Evolutionary conservation across 768 basidiomycete genomes (phyloP), one percentile per base, ranked within the genome.

Genomic region (Tulasnella sp.): DNA sequence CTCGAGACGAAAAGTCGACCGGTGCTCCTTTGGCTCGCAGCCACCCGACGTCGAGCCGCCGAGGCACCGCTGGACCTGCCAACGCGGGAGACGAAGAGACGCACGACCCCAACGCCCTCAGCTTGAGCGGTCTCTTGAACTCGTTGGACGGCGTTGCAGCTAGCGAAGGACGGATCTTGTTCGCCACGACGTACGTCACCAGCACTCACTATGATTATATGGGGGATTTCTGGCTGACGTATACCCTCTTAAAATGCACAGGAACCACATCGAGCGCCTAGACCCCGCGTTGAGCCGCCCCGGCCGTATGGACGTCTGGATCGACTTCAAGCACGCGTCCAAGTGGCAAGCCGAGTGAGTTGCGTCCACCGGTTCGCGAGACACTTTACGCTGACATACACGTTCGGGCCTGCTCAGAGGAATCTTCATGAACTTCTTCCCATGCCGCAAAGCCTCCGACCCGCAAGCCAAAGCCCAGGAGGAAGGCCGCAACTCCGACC

Each of bases 401-500:
- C 23, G 32, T 10, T 79, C 48, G 7, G 42, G 7, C 32, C 18
- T 15, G 20, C 32, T 55, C 29, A 79, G 79, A 84, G 93, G 93
- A 74, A 93, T 95, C 83, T 95, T 94, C 90, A 94, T 94, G 83
- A 94, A 93, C 84, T 95, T 95, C 90, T 95, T 95, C 91, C 93
- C 94, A 3, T 91, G 84, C 84, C 90, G 85, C 78, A 85, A 88
- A 3, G 80, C 86, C 74, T 78, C 70, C 35, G 77, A 80, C 32
- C 78, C 80, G 78, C 77, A 78, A 51, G 51, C 78, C 48, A 76
- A 70, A 23, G 61, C 84, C 26, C 57, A 81, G 32, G 78, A 51
- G 26, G 79, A 79, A 55, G 74, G 61, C 29, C 3, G 70, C 51
- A 73, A 80, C 46, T 72, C 55, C 13, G 74, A 80, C 44, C 90